Percentiles rank a stretch among this genome's conserved stretches.
Conservation (phyloP, 2,329 filamentous ascomycete species). For the Huntiella moniliformis region DNA sequence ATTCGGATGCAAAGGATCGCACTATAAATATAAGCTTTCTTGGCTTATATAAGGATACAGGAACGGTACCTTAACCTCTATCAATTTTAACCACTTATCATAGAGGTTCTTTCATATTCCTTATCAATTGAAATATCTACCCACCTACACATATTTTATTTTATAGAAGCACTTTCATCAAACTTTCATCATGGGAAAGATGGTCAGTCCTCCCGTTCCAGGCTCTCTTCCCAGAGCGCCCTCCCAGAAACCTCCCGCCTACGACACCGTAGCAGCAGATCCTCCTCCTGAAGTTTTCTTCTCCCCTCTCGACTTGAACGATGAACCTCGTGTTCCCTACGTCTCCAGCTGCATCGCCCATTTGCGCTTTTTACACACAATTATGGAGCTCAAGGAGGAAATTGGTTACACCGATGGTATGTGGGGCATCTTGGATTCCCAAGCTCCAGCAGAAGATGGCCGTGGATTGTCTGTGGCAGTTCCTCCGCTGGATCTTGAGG, state of each 20-base stretch:
- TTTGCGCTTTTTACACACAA: conserved; percentile 50
- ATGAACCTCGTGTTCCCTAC: conserved; percentile 6
- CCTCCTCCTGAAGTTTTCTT: too few relatives aligned
- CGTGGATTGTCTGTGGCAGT: neutral
- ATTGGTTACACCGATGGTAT: conserved; percentile 48
- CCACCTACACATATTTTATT: neutral
- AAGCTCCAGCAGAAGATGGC: conserved; percentile 16
- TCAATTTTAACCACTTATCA: too few relatives aligned
- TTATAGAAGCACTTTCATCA: neutral
- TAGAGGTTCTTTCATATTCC: too few relatives aligned
- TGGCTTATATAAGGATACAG: too few relatives aligned
- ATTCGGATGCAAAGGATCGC: too few relatives aligned
- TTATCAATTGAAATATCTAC: neutral
- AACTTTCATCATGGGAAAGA: too few relatives aligned
- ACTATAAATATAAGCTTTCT: too few relatives aligned
- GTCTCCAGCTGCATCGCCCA: conserved; percentile 48
- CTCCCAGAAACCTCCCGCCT: neutral
- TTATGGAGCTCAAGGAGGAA: conserved; percentile 48
- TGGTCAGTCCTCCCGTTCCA: too few relatives aligned
- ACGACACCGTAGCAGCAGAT: neutral
- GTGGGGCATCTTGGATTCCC: conserved; percentile 40
- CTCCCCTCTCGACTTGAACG: neutral
- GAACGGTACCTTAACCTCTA: too few relatives aligned
- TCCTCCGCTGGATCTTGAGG: neutral
- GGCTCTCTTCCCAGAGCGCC: neutral